Evolutionary conservation across 495 filamentous ascomycete species (phyloP).

Genomic region (Trichoderma virens): DNA sequence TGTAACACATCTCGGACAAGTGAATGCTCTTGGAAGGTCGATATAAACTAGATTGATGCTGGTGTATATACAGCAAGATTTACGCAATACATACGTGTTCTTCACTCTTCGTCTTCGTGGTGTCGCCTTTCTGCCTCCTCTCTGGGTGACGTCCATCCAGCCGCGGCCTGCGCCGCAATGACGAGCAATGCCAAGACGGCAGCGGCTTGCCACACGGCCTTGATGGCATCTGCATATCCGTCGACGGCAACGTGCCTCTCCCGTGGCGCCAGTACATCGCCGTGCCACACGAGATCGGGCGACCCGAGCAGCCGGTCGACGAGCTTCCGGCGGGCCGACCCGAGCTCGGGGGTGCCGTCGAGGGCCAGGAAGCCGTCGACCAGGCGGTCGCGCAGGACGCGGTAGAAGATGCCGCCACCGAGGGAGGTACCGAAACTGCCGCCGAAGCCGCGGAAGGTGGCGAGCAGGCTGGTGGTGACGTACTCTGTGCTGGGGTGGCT

Average conservation of each 20-base stretch:
- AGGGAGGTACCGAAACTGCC: constrained; percentile 69
- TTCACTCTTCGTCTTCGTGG: constrained; percentile 10
- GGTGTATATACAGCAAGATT: not conserved
- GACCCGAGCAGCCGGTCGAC: constrained; percentile 59
- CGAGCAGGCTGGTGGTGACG: constrained; percentile 59
- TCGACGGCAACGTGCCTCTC: constrained; percentile 54
- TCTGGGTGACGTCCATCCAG: constrained; percentile 45
- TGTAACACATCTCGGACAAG: too few species aligned
- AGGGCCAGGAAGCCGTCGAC: constrained; percentile 44
- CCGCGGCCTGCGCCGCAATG: constrained; percentile 52
- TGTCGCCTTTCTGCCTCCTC: constrained; percentile 12
- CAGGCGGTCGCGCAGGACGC: constrained; percentile 48
- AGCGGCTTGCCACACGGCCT: constrained; percentile 47
- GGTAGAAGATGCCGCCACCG: constrained; percentile 65
- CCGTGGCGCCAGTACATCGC: constrained; percentile 18
- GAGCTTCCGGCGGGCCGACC: constrained; percentile 42
- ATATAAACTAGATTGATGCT: too few species aligned
- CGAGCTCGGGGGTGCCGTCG: constrained; percentile 28
- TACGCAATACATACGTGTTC: not conserved
- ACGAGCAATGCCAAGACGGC: constrained; percentile 43
- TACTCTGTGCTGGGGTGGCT: constrained; percentile 54
- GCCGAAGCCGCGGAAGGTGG: constrained; percentile 68
- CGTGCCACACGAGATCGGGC: constrained; percentile 50
- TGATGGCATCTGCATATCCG: constrained; percentile 52
- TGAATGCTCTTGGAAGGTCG: too few species aligned